Conservation (phyloP, 805 yeast genomes). For the Sugiyamaella boreocaroliniensis region DNA sequence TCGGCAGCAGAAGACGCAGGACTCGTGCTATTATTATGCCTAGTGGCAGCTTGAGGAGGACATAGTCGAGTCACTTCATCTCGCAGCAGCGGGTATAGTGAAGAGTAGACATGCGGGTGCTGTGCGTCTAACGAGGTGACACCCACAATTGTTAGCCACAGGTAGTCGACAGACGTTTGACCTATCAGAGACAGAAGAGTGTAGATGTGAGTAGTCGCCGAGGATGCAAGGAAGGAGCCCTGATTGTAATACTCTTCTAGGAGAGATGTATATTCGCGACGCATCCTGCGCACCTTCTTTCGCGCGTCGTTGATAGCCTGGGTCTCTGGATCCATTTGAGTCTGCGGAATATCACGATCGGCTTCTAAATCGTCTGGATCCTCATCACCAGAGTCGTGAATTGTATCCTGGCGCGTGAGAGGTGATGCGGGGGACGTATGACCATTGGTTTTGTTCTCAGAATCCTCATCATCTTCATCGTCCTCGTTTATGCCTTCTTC, state of each 20-base stretch:
- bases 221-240: constrained; percentile 71
- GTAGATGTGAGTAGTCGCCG: constrained; percentile 74
- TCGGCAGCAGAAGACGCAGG: constrained; percentile 18
- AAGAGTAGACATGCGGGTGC: constrained; percentile 64
- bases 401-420: not conserved
- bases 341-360: constrained; percentile 1
- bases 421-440: not conserved
- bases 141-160: constrained; percentile 90
- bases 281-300: constrained; percentile 12
- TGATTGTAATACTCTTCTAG: constrained; percentile 74
- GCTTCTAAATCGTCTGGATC: constrained; percentile 23
- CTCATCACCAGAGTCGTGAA: constrained; percentile 19
- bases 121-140: constrained; percentile 70
- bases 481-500: constrained; percentile 31
- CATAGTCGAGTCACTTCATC: constrained; percentile 74
- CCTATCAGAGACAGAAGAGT: constrained; percentile 75
- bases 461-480: constrained; percentile 22
- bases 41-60: constrained; percentile 25
- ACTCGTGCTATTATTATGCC: not conserved
- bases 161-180: constrained; percentile 56
- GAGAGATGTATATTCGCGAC: constrained; percentile 35
- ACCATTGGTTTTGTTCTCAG: constrained; percentile 22
- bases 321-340: not conserved
- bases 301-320: not conserved
- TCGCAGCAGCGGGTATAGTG: constrained; percentile 62